A percentile compares a stretch with the other conserved stretches of the same genome.
Conservation (phyloP, 1,284 basidiomycete species). For the Boletus mariae region DNA sequence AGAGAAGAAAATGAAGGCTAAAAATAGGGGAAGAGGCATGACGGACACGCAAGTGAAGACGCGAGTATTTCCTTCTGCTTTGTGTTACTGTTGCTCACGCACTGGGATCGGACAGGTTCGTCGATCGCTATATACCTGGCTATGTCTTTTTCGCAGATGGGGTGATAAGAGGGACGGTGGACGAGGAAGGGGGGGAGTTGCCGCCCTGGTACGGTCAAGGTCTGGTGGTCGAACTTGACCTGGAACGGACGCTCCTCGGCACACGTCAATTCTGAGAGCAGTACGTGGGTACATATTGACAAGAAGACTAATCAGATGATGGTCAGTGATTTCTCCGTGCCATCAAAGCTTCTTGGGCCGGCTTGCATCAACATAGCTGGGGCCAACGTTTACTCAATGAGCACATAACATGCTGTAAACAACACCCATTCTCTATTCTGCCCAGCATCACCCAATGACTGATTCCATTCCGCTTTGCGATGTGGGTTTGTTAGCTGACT, state of each 20-base stretch:
- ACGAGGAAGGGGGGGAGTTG: conserved; percentile 21
- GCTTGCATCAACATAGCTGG: no score
- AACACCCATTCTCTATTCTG: no score
- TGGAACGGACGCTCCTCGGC: conserved; percentile 20
- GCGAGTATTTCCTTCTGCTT: conserved; percentile 40
- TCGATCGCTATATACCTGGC: conserved; percentile 81
- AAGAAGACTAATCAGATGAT: background rate
- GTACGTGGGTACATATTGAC: background rate
- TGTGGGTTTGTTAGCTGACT: no score
- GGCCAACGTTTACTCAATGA: no score
- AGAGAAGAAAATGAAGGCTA: conserved; percentile 81
- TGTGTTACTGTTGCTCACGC: conserved; percentile 5
- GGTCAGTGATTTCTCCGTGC: background rate
- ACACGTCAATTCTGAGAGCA: conserved; percentile 18
- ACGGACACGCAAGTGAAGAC: conserved; percentile 70
- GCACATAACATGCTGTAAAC: no score
- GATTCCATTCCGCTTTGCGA: no score
- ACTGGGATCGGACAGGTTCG: conserved; percentile 46
- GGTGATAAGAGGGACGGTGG: conserved; percentile 19
- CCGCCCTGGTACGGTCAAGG: conserved; percentile 28
- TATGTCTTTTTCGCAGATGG: conserved; percentile 64
- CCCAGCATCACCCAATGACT: no score
- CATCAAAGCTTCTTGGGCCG: no score
- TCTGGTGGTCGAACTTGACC: conserved; percentile 25
- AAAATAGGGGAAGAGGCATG: conserved; percentile 85